Base-by-base conservation (phyloP, 352 stramenopile genomes). In the Sclerospora graminicola region DNA sequence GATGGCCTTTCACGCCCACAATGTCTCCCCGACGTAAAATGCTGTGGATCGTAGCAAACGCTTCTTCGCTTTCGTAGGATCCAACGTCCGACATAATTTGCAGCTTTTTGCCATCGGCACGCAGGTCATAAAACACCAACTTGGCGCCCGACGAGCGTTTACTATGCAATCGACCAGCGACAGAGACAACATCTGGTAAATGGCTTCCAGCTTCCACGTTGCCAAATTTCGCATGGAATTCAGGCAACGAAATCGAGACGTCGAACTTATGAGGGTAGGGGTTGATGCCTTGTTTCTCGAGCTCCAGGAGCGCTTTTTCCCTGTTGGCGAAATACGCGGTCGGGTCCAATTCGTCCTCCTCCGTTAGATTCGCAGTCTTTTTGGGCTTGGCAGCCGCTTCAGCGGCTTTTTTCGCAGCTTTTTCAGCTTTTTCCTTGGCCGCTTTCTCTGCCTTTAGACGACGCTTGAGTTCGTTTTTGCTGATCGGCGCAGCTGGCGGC, bases 241-340 rank as follows among this genome's bases (percentile, higher is more conserved):
- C 95, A 4, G 92, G 83, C 40, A 99, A 63, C 36, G 88, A 89
- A 28, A 79, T 88, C 41, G 84, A 84, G 2, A 97, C 91, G 29
- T 96, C 58, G 65, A 99, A 99, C 75, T 99, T 99, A 86, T 99
- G 96, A 20, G 97, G 97, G 68, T 98, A 99, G 23, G 90, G 82
- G 68, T 97, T 97, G 10, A 84, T 56, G 26, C 93, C 95, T 14
- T 94, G 69, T 43, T 76, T 79, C 61, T 98, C 83, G 13, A 97
- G 73, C 46, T 95, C 82, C 16, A 72, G 66, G 6, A 98, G 68
- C 45, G 83, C 70, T 41, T 79, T 81, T 53, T 95, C 80, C 45
- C 96, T 85, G 66, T 98, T 98, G 27, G 91, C 87, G 62, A 97
- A 98, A 80, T 98, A 99, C 45, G 97, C 93, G 29, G 84, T 98